Percentiles rank a stretch among this genome's conserved stretches.
These are phyloP conservation scores for Sporothrix globosa DNA, from an alignment of 2,329 filamentous ascomycete species.

Conservation along the genomic window DNA sequence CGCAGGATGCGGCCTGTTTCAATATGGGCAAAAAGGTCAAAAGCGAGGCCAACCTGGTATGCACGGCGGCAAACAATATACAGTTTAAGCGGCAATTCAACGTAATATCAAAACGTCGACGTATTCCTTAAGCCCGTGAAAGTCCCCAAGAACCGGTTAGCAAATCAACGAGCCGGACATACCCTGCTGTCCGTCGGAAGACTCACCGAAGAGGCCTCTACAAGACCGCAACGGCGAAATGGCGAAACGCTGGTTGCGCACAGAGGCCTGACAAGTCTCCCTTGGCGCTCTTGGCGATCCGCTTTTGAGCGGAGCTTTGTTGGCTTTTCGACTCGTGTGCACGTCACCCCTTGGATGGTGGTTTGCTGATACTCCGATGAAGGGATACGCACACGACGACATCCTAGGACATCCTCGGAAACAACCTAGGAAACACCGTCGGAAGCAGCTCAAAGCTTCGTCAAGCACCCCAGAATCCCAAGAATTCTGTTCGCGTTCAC, in stretches of 20 bases:
- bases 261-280: slow-evolving; percentile 13
- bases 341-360: background rate
- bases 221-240: background rate
- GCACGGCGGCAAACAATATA: slow-evolving; percentile 1
- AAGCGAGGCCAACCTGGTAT: background rate
- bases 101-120: too few species aligned
- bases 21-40: background rate
- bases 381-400: background rate
- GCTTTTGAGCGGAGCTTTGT: slow-evolving; percentile 4
- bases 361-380: background rate
- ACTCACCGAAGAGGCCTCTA: too few species aligned
- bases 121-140: slow-evolving; percentile 1
- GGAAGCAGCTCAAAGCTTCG: too few species aligned
- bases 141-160: slow-evolving; percentile 3
- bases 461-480: too few species aligned
- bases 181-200: background rate
- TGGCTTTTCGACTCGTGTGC: background rate
- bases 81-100: background rate
- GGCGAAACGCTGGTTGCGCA: slow-evolving; percentile 17
- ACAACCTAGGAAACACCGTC: too few species aligned
- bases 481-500: background rate
- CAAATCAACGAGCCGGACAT: background rate
- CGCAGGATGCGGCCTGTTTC: background rate
- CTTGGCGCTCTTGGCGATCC: slow-evolving; percentile 19
- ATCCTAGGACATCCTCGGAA: too few species aligned